Base-by-base conservation (phyloP, 805 yeast genomes). In the Torulaspora indica region DNA sequence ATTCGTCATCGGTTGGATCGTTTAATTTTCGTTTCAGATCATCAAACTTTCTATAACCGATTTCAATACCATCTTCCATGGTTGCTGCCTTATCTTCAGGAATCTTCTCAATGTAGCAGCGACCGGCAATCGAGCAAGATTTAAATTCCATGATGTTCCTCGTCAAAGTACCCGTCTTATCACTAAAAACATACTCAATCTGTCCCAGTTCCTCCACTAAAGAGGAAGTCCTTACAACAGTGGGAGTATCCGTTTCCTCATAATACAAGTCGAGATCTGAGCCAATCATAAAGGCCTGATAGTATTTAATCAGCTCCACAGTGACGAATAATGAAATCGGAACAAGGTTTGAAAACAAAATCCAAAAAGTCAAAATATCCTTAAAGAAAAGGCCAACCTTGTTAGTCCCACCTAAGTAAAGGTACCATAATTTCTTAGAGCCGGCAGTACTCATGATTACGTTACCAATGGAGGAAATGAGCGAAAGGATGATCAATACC, bases 121-220 rank as follows among this genome's bases (percentile, higher is more conserved):
- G 78, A 0, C 98, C 98, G 2, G 89, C 97, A 60, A 93, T 88
- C 0, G 96, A 78, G 57, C 96, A 89, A 7, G 93, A 80, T 62
- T 86, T 89, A 68, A 87, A 93, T 66, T 89, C 98, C 99, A 93
- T 93, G 43, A 93, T 83, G 60, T 93, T 93, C 66, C 97, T 71
- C 0, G 99, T 93, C 47, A 93, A 72, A 0, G 99, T 93, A 24
- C 99, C 99, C 0, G 99, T 93, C 62, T 93, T 93, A 66, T 93
- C 99, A 64, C 96, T 86, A 68, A 93, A 93, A 17, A 93, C 85
- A 60, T 89, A 90, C 61, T 91, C 95, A 57, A 93, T 90, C 64
- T 93, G 99, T 22, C 99, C 99, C 52, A 93, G 72, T 57, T 93
- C 98, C 66, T 93, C 99, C 5, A 93, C 98, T 55, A 93, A 74